These are phyloP conservation scores for Asterella californica DNA, from an alignment of 225 moss, liverwort and hornwort species.

Conservation along the genomic window DNA sequence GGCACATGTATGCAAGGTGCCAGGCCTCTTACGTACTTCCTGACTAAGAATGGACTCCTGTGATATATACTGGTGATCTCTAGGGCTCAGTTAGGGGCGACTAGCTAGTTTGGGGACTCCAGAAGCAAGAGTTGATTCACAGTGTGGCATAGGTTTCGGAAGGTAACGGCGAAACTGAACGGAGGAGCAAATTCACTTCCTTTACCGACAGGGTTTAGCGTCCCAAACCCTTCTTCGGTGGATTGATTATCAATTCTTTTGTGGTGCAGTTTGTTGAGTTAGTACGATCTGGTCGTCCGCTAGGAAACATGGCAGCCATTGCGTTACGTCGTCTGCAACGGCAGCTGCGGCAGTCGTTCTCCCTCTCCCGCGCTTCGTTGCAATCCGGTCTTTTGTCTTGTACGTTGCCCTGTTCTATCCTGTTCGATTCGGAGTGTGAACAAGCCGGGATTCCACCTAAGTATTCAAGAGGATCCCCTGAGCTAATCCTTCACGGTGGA, in stretches of 20 bases:
- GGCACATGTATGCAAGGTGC: too few relatives aligned
- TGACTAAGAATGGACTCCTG: too few relatives aligned
- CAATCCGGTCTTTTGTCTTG: neutral
- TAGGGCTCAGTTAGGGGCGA: neutral
- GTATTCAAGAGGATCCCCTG: neutral
- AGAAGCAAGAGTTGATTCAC: neutral
- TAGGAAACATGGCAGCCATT: slow-evolving; percentile 14
- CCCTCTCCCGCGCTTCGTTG: neutral
- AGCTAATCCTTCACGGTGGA: too few relatives aligned
- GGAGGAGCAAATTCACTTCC: neutral
- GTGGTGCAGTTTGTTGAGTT: neutral
- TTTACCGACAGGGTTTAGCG: neutral
- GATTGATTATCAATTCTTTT: neutral
- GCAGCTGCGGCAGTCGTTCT: slow-evolving; percentile 16
- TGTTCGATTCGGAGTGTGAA: neutral
- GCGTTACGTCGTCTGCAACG: slow-evolving; percentile 25
- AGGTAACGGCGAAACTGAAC: neutral
- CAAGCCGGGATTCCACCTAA: neutral
- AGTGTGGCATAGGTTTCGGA: neutral
- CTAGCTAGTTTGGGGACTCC: neutral
- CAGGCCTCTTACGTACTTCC: too few relatives aligned
- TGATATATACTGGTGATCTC: too few relatives aligned
- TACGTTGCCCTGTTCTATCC: neutral
- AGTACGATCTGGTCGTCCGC: neutral
- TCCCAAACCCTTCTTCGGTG: neutral